phyloP scores from a whole-genome alignment of 2,329 filamentous ascomycete genomes.

The Nemania sp. region DNA sequence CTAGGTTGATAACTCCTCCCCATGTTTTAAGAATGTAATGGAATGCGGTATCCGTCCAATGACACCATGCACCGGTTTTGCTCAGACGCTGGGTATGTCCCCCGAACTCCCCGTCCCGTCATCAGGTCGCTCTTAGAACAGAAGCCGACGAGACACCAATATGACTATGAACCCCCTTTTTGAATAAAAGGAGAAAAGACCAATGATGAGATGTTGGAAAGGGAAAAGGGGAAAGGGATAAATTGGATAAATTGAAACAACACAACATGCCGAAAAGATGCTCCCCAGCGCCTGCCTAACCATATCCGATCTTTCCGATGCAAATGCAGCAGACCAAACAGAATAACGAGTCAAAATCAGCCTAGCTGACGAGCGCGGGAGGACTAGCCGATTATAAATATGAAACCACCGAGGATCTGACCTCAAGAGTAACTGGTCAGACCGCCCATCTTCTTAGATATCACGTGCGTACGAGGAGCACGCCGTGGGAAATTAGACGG shows the following conservation, averaged over 20 bases:
- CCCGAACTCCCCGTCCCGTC: slow-evolving; percentile 14
- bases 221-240: background rate
- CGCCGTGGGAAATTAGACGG: background rate
- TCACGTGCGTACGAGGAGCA: background rate
- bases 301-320: slow-evolving; percentile 12
- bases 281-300: slow-evolving; percentile 15
- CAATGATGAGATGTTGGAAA: slow-evolving; percentile 11
- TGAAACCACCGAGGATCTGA: background rate
- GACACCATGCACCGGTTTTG: background rate
- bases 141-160: background rate
- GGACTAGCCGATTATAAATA: background rate
- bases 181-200: slow-evolving; percentile 11
- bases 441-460: background rate
- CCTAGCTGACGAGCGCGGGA: background rate
- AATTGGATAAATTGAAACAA: too few relatives aligned
- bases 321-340: slow-evolving; percentile 25
- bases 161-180: slow-evolving; percentile 13
- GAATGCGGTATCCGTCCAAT: slow-evolving; percentile 5
- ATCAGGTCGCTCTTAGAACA: slow-evolving; percentile 3
- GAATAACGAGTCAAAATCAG: slow-evolving; percentile 5
- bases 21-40: slow-evolving; percentile 9
- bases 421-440: background rate
- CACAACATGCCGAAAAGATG: slow-evolving; percentile 8
- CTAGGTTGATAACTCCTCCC: background rate
- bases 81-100: background rate